Evolutionary conservation across 2,329 filamentous ascomycete genomes (phyloP), one percentile per base, ranked within the genome.

Genomic region (Curvularia verruculosa): DNA sequence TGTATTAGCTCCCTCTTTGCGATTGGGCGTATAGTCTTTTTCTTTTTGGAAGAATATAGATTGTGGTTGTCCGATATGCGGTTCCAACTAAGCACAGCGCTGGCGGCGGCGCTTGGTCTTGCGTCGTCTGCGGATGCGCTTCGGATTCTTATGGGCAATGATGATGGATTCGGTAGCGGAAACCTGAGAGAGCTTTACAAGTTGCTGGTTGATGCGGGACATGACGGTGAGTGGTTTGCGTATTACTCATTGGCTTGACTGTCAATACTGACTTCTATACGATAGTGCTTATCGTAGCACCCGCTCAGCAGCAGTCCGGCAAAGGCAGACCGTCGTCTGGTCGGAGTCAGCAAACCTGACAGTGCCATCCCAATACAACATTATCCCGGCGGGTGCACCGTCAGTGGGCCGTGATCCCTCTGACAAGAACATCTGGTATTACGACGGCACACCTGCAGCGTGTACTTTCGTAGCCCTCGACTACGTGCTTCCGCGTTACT

Each of bases 401-500:
- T 79, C 80, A 0, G 58, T 84, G 23, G 84, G 85, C 44, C 76
- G 73, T 15, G 83, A 85, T 61, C 83, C 82, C 12, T 67, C 71
- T 19, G 82, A 86, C 54, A 75, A 75, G 50, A 78, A 84, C 58
- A 84, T 87, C 60, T 86, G 82, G 82, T 86, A 86, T 66, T 87
- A 85, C 72, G 84, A 86, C 51, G 84, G 84, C 21, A 87, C 84
- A 0, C 83, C 84, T 0, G 82, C 82, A 0, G 80, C 83, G 0
- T 83, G 81, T 63, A 83, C 82, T 1, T 82, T 85, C 55, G 82
- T 86, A 5, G 83, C 80, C 1, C 77, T 86, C 5, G 83, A 86
- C 73, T 84, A 82, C 43, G 81, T 86, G 8, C 75, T 86, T 15
- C 83, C 83, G 4, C 63, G 64, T 3, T 63, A 71, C 55, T 70